Percentiles rank a stretch among this genome's conserved stretches.
Conservation (phyloP, 139 green algal genomes). For the Chlamydomonas sp. region DNA sequence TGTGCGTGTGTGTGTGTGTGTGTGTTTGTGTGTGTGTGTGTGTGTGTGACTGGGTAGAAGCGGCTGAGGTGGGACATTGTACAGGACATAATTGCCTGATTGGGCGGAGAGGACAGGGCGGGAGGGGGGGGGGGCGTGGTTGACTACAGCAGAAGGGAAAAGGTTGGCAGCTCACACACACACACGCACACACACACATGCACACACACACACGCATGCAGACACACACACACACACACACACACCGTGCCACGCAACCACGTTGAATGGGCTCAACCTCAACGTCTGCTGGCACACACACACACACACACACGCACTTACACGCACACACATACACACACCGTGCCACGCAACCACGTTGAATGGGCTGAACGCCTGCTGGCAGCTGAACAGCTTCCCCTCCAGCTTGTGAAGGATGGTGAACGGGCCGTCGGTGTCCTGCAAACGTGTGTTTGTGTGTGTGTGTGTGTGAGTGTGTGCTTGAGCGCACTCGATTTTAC, state of each 20-base stretch:
- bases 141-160: neutral
- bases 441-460: no score
- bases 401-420: slow-evolving; percentile 82
- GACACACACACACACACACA: neutral
- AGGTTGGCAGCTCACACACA: no score
- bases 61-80: slow-evolving; percentile 52
- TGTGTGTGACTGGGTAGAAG: slow-evolving; percentile 67
- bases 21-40: slow-evolving; percentile 35
- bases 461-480: no score
- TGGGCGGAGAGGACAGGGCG: neutral
- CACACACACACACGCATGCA: neutral
- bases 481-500: no score
- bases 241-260: slow-evolving; percentile 70
- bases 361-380: slow-evolving; percentile 84
- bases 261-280: slow-evolving; percentile 83
- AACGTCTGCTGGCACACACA: slow-evolving; percentile 50
- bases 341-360: slow-evolving; percentile 84
- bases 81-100: slow-evolving; percentile 11
- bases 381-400: slow-evolving; percentile 69
- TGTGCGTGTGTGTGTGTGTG: neutral
- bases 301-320: neutral
- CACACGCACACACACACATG: neutral
- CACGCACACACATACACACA: neutral
- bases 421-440: slow-evolving; percentile 47
- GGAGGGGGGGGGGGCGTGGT: neutral